Conservation (phyloP, 2,329 filamentous ascomycete species). For the Chaetothyriales sp. region DNA sequence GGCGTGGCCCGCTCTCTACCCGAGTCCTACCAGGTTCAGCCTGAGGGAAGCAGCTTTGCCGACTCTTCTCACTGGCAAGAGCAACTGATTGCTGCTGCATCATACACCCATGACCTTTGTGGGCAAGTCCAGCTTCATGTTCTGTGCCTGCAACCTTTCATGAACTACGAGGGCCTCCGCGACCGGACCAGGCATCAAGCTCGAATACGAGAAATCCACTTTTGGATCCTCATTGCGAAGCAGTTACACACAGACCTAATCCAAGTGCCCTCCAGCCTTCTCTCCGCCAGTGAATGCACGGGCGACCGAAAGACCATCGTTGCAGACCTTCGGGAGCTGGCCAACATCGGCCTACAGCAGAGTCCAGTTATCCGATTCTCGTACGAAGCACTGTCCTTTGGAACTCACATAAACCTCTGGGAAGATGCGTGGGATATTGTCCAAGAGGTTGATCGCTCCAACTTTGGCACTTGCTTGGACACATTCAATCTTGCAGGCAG, state of each 20-base stretch:
- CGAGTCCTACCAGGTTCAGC: slow-evolving; percentile 1
- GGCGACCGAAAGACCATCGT: slow-evolving; percentile 33
- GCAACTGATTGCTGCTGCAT: slow-evolving; percentile 8
- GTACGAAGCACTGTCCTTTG: slow-evolving; percentile 61
- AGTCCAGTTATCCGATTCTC: slow-evolving; percentile 44
- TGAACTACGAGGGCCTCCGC: slow-evolving; percentile 59
- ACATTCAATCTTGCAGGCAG: slow-evolving; percentile 62
- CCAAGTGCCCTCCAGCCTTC: slow-evolving; percentile 49
- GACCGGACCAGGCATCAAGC: slow-evolving; percentile 44
- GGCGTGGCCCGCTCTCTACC: slow-evolving; percentile 34
- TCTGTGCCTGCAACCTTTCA: slow-evolving; percentile 41
- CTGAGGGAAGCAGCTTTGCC: slow-evolving; percentile 7
- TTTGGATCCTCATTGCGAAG: slow-evolving; percentile 54
- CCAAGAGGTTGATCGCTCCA: slow-evolving; percentile 46
- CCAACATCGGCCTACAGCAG: slow-evolving; percentile 50
- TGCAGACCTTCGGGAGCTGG: slow-evolving; percentile 11
- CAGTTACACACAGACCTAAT: slow-evolving; percentile 56
- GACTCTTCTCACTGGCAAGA: slow-evolving; percentile 7
- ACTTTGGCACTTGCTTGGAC: slow-evolving; percentile 65
- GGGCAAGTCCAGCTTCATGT: slow-evolving; percentile 6
- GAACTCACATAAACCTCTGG: slow-evolving; percentile 56
- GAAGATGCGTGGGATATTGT: slow-evolving; percentile 57
- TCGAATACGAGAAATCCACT: slow-evolving; percentile 46
- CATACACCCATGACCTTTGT: slow-evolving; percentile 12
- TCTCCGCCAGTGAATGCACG: slow-evolving; percentile 29